phyloP scores from a whole-genome alignment of 2,329 filamentous ascomycete species.

The Curvularia spicifera region DNA sequence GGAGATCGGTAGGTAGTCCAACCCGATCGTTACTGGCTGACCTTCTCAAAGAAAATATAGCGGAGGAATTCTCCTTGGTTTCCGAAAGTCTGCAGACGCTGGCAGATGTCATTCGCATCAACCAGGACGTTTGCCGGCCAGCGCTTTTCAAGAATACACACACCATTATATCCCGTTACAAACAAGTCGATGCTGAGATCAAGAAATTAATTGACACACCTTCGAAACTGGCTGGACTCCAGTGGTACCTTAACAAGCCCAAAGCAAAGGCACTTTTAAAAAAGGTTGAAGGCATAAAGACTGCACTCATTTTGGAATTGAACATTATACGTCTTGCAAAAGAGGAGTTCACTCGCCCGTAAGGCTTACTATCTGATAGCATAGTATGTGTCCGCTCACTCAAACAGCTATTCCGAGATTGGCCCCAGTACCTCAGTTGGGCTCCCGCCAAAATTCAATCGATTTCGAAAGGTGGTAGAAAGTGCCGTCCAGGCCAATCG shows the following conservation, averaged over 20 bases:
- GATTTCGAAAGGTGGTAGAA: constrained; percentile 28
- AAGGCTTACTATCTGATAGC: no score
- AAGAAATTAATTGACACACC: constrained; percentile 9
- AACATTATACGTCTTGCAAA: constrained; percentile 22
- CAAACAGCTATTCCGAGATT: no score
- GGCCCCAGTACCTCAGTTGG: no score
- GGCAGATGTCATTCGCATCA: constrained; percentile 6
- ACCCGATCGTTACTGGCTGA: not conserved
- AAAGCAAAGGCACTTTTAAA: constrained; percentile 26
- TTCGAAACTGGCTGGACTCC: constrained; percentile 20
- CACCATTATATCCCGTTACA: constrained; percentile 8
- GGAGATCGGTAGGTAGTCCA: constrained; percentile 16
- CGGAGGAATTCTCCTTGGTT: constrained; percentile 9
- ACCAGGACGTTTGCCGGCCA: no score
- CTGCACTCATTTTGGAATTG: constrained; percentile 19
- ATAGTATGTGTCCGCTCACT: no score
- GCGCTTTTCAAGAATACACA: constrained; percentile 2
- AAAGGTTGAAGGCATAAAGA: constrained; percentile 31
- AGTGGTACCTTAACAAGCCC: constrained; percentile 23
- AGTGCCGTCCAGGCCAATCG: constrained; percentile 26
- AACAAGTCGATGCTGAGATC: constrained; percentile 5
- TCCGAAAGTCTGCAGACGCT: constrained; percentile 10
- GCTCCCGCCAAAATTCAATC: no score
- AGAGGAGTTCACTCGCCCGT: constrained; percentile 16
- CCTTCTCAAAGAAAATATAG: not conserved